phyloP scores from a whole-genome alignment of 176 grass and related monocot species.

The Eleusine indica region DNA sequence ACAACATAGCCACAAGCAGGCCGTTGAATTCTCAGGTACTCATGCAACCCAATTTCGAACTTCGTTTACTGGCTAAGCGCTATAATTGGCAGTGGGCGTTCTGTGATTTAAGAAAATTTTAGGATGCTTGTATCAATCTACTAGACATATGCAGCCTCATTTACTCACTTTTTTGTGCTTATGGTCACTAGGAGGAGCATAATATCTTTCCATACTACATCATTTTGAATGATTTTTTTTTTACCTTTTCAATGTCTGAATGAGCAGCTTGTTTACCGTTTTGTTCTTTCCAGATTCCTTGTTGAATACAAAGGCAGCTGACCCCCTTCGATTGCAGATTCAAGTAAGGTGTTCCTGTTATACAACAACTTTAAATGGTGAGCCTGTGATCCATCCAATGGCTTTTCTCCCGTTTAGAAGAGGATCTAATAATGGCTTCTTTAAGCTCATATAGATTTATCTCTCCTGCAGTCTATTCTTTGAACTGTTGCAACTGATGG shows the following conservation, averaged over 20 bases:
- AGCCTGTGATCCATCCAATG: background rate
- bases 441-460: background rate
- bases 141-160: background rate
- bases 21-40: background rate
- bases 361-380: background rate
- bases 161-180: background rate
- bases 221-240: background rate
- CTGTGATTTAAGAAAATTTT: background rate
- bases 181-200: background rate
- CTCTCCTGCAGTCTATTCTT: conserved; percentile 25
- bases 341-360: conserved; percentile 9
- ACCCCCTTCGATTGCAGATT: conserved; percentile 33
- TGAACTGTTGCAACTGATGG: background rate
- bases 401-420: background rate
- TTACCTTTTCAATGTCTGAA: background rate
- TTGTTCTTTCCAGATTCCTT: conserved; percentile 33
- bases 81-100: background rate
- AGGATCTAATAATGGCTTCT: background rate
- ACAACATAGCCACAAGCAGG: conserved; percentile 41
- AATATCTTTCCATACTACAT: background rate
- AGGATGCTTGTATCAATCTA: background rate
- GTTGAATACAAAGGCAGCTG: conserved; percentile 37
- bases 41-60: background rate
- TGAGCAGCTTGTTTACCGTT: background rate
- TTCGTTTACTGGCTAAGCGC: background rate